A percentile compares a stretch with the other conserved stretches of the same genome.
These are phyloP conservation scores for Solanum sejunctum DNA, from an alignment of 257 asterid species.

Conservation along the genomic window DNA sequence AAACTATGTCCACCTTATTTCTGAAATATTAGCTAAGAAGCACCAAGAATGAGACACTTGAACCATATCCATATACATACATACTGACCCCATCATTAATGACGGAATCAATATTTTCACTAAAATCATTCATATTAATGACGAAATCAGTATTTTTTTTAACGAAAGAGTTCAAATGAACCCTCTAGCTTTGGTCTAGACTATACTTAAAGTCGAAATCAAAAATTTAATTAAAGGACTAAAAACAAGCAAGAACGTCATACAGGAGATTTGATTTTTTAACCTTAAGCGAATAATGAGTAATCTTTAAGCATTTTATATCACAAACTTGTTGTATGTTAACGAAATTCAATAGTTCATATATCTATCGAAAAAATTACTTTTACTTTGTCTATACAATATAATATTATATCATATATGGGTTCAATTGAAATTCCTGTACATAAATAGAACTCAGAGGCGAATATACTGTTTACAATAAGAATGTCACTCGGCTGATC, in stretches of 20 bases:
- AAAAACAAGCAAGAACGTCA: neutral
- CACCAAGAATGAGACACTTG: conserved; percentile 12
- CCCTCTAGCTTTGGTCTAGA: neutral
- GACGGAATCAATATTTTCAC: neutral
- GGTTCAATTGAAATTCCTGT: neutral
- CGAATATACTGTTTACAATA: neutral
- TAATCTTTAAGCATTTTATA: neutral
- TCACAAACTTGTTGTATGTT: neutral
- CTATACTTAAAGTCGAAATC: too few relatives aligned
- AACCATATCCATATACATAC: conserved; percentile 6
- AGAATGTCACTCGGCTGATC: neutral
- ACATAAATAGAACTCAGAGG: neutral
- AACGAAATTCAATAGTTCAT: neutral
- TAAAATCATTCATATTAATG: too few relatives aligned
- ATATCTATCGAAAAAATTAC: neutral
- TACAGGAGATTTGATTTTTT: neutral
- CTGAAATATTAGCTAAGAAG: neutral
- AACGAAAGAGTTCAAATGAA: too few relatives aligned
- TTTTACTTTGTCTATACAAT: neutral
- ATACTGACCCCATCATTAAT: neutral
- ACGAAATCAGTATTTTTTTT: too few relatives aligned
- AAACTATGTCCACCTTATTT: conserved; percentile 14
- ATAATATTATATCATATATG: neutral
- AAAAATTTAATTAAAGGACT: neutral
- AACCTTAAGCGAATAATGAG: neutral